phyloP scores from a whole-genome alignment of 2,329 filamentous ascomycete species.

The Pyrenophora teres region DNA sequence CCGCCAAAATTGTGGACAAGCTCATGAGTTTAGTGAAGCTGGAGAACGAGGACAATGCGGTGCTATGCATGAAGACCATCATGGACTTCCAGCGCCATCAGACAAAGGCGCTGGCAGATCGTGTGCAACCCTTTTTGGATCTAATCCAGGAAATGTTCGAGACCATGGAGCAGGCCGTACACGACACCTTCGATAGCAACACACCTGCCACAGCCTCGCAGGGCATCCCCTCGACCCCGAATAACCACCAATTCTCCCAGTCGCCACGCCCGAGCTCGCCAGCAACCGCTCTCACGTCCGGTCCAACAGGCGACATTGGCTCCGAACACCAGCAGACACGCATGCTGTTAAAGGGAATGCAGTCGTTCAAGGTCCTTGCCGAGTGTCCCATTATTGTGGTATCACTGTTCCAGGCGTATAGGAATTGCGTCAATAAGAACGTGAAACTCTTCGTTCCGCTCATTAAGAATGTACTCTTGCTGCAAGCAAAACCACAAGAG shows the following conservation, averaged over 20 bases:
- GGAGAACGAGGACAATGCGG: slow-evolving; percentile 98
- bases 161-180: slow-evolving; percentile 92
- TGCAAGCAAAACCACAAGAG: slow-evolving; percentile 92
- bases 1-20: slow-evolving; percentile 84
- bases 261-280: slow-evolving; percentile 90
- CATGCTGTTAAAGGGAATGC: slow-evolving; percentile 88
- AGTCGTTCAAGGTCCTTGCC: slow-evolving; percentile 97
- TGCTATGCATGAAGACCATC: slow-evolving; percentile 96
- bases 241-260: slow-evolving; percentile 70
- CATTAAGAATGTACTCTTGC: slow-evolving; percentile 85
- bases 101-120: slow-evolving; percentile 76
- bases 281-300: slow-evolving; percentile 77
- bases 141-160: slow-evolving; percentile 96
- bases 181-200: slow-evolving; percentile 88
- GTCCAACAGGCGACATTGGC: slow-evolving; percentile 72
- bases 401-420: slow-evolving; percentile 94
- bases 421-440: slow-evolving; percentile 76
- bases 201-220: slow-evolving; percentile 58
- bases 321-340: slow-evolving; percentile 81
- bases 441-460: slow-evolving; percentile 91
- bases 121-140: slow-evolving; percentile 86
- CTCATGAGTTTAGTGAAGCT: slow-evolving; percentile 85
- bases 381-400: slow-evolving; percentile 99
- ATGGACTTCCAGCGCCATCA: slow-evolving; percentile 97
- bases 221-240: slow-evolving; percentile 67